A percentile compares a stretch with the other conserved stretches of the same genome.
These are phyloP conservation scores for Candida sanyaensis DNA, from an alignment of 1,139 yeast genomes.

Conservation along the genomic window DNA sequence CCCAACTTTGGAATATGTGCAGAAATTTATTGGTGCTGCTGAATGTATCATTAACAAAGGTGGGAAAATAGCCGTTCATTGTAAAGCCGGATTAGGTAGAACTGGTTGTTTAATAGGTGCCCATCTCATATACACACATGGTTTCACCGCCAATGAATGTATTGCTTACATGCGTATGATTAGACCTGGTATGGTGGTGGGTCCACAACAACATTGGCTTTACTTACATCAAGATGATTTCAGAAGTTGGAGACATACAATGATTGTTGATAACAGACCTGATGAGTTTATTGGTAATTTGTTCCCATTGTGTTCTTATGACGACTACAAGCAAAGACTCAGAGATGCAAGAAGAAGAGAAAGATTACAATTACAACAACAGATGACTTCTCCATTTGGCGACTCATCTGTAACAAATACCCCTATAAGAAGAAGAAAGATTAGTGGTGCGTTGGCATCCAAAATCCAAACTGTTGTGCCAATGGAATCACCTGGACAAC, in stretches of 20 bases:
- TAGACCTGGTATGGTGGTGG: constrained; percentile 99
- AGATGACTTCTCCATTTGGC: constrained; percentile 30
- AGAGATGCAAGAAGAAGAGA: constrained; percentile 41
- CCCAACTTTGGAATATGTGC: constrained; percentile 91
- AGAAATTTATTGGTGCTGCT: constrained; percentile 91
- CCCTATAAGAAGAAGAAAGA: constrained; percentile 70
- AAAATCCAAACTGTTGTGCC: constrained; percentile 82
- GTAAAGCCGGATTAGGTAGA: constrained; percentile 97
- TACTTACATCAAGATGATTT: constrained; percentile 94
- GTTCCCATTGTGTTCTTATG: constrained; percentile 66
- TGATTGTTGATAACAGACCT: constrained; percentile 75
- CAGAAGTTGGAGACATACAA: constrained; percentile 93
- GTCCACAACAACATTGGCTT: constrained; percentile 99
- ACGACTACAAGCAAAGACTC: constrained; percentile 50
- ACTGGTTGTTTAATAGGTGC: constrained; percentile 98
- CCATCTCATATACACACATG: constrained; percentile 91
- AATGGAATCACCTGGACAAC: constrained; percentile 94
- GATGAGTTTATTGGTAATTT: constrained; percentile 77
- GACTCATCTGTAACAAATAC: constrained; percentile 57
- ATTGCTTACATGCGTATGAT: constrained; percentile 95
- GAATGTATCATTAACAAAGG: constrained; percentile 82
- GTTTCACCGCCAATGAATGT: constrained; percentile 95
- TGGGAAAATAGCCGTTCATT: constrained; percentile 95
- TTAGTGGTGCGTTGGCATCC: constrained; percentile 69
- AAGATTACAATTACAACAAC: constrained; percentile 21